Percentiles rank a stretch among this genome's conserved stretches.
Evolutionary conservation across 1,284 basidiomycete species (phyloP).

Genomic region (Rhodotorula sp.): DNA sequence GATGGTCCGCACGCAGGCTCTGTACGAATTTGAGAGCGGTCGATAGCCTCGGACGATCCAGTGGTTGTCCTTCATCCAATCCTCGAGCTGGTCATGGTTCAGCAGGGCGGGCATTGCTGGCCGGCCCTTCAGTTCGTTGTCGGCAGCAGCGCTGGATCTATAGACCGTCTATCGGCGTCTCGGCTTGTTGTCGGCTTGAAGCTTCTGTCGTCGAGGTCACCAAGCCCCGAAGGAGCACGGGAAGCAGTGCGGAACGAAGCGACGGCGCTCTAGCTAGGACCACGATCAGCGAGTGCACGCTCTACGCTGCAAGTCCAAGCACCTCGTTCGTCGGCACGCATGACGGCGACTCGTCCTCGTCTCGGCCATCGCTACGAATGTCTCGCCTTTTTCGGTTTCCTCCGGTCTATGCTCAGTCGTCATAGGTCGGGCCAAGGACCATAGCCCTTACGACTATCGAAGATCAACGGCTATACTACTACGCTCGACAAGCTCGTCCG

Average conservation of each 20-base stretch:
- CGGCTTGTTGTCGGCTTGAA: background rate
- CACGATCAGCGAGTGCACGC: too few relatives aligned
- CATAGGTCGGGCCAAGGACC: too few relatives aligned
- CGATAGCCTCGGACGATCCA: conserved; percentile 37
- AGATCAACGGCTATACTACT: too few relatives aligned
- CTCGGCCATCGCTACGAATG: too few relatives aligned
- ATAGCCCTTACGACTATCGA: too few relatives aligned
- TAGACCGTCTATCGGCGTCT: background rate
- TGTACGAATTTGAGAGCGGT: background rate
- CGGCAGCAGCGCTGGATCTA: background rate
- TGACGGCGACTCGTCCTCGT: too few relatives aligned
- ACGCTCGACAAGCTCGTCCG: too few relatives aligned
- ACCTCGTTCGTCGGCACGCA: too few relatives aligned
- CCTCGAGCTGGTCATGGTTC: conserved; percentile 35
- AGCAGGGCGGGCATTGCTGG: conserved; percentile 7
- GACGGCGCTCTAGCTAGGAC: background rate
- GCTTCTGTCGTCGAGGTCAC: background rate
- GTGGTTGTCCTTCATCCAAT: conserved; percentile 41
- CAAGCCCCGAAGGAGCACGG: background rate
- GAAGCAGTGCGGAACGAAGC: too few relatives aligned
- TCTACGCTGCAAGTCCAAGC: too few relatives aligned
- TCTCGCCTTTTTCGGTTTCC: too few relatives aligned
- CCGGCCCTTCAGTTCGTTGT: background rate
- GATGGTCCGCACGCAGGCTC: conserved; percentile 5
- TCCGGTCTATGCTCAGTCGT: too few relatives aligned